Base-by-base conservation (phyloP, 768 basidiomycete species). In the Krasilnikovozyma curviuscula region DNA sequence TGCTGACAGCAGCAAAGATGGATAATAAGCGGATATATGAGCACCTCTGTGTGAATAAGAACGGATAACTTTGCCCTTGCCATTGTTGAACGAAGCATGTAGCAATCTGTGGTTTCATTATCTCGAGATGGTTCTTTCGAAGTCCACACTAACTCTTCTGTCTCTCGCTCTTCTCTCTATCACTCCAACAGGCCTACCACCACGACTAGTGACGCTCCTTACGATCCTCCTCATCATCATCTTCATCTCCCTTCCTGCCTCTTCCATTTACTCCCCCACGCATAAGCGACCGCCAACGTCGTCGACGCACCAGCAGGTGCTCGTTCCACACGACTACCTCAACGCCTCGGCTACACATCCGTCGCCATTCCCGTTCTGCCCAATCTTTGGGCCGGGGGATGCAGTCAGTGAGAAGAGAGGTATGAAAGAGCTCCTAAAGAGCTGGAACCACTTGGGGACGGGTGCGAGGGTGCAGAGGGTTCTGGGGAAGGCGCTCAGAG, bases 341-440 rank as follows among this genome's bases (percentile, higher is more conserved):
- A 86, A 89, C 62, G 66, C 69, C 37, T 65, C 65, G 5, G 40
- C 55, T 12, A 64, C 72, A 42, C 66, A 74, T 44, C 65, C 65
- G 5, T 62, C 65, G 48, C 89, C 91, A 0, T 98, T 98, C 63
- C 68, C 71, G 1, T 98, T 97, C 63, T 98, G 91, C 62, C 91
- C 91, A 0, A 71, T 77, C 1, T 83, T 81, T 60, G 83, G 84
- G 2, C 78, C 79, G 2, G 76, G 76, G 1, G 91, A 97, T 63
- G 71, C 72, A 30, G 70, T 95, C 38, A 83, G 78, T 2, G 64
- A 69, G 23, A 80, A 80, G 63, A 83, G 93, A 60, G 83, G 88
- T 13, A 70, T 78, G 3, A 67, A 78, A 47, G 67, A 74, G 12
- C 71, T 95, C 14, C 71, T 82, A 10, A 78, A 78, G 65, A 83